Evolutionary conservation across 768 basidiomycete species (phyloP).

Genomic region (Hericium erinaceus): DNA sequence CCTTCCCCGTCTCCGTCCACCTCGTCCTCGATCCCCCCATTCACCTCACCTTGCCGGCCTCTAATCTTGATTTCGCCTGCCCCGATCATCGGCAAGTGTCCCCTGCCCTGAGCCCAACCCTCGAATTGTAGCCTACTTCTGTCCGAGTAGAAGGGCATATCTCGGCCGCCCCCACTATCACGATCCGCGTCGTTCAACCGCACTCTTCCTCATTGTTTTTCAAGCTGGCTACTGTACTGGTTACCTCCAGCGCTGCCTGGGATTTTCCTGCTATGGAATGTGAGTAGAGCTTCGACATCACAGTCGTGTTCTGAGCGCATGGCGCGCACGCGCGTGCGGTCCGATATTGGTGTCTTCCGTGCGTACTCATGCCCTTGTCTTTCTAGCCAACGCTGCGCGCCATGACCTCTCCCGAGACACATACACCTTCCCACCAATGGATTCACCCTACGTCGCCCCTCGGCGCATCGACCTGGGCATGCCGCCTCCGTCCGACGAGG

Average conservation of each 20-base stretch:
- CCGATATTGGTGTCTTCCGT: neutral
- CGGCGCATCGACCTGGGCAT: neutral
- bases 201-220: neutral
- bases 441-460: too few relatives aligned
- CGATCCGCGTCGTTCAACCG: neutral
- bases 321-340: neutral
- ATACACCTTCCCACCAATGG: too few relatives aligned
- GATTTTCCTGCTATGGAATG: slow-evolving; percentile 15
- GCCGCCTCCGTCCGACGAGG: neutral
- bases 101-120: neutral
- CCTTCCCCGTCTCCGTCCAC: neutral
- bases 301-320: neutral
- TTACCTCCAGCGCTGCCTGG: slow-evolving; percentile 10
- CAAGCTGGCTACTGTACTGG: slow-evolving; percentile 15
- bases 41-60: neutral
- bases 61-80: neutral
- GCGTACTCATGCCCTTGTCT: neutral
- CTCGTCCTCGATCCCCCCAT: neutral
- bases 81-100: slow-evolving; percentile 15
- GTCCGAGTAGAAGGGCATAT: neutral
- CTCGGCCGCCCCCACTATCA: neutral
- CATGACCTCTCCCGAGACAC: neutral
- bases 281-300: neutral
- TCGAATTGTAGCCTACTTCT: neutral
- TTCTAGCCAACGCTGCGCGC: neutral